These are phyloP conservation scores for Fraxinus greggii DNA, from an alignment of 305 asterid genomes.

Conservation along the genomic window DNA sequence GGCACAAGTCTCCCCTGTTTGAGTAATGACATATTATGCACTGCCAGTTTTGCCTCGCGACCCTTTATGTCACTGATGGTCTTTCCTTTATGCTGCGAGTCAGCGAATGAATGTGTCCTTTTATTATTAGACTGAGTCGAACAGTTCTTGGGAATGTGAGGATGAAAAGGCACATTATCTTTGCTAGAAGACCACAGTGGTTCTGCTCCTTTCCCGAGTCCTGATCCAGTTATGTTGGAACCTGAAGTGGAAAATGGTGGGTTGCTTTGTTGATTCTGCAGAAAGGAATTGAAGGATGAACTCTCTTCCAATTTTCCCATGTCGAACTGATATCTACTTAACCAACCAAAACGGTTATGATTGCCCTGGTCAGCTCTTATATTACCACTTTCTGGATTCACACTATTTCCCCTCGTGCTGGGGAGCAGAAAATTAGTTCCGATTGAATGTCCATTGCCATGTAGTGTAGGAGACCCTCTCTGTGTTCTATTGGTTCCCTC, in stretches of 20 bases:
- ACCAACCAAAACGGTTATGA: conserved; percentile 23
- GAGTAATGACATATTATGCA: conserved; percentile 25
- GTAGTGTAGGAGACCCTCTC: conserved; percentile 28
- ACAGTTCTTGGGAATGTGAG: conserved; percentile 30
- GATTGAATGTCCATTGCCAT: conserved; percentile 27
- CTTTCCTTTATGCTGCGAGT: conserved; percentile 44
- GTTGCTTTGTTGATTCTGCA: conserved; percentile 38
- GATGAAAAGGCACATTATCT: conserved; percentile 29
- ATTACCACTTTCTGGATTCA: conserved; percentile 22
- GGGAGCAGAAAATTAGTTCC: conserved; percentile 25
- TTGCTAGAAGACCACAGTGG: conserved; percentile 38
- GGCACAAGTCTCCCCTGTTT: conserved; percentile 31
- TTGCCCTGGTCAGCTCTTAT: conserved; percentile 22
- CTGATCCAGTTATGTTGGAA: conserved; percentile 30
- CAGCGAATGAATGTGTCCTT: conserved; percentile 29
- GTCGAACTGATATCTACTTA: conserved; percentile 24
- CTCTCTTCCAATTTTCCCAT: conserved; percentile 23
- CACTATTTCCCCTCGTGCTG: conserved; percentile 25
- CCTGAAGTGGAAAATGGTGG: conserved; percentile 30
- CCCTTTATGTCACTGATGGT: conserved; percentile 46
- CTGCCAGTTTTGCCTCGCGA: conserved; percentile 32
- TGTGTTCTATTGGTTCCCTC: conserved; percentile 22
- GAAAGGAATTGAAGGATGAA: conserved; percentile 32
- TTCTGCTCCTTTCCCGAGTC: conserved; percentile 25
- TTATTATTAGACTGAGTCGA: conserved; percentile 30